Base-by-base conservation (phyloP, 768 basidiomycete species). In the Phaeolepiota aurea region DNA sequence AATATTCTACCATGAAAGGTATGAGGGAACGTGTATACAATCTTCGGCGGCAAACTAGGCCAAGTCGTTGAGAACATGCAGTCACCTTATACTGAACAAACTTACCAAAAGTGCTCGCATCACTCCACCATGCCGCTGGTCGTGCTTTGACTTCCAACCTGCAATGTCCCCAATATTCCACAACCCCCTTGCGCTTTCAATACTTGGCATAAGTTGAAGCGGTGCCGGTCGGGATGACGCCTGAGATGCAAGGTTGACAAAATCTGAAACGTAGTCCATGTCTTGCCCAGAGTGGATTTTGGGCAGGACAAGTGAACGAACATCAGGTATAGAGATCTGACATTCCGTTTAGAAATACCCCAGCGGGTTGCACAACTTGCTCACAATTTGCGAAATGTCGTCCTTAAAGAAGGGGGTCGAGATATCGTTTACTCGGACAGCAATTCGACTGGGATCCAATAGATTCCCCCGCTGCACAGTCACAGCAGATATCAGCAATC, bases 21-120 rank as follows among this genome's bases (percentile, higher is more conserved):
- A 36, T 16, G 20, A n/a, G 31, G 13, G 47, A 42, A n/a, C 21
- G 38, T 49, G 32, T 20, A 34, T 58, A 91, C 89, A 94, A 52
- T 97, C 92, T 65, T 97, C 92, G 15, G 91, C 88, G 2, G 88
- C 92, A 57, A 96, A 97, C 92, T 94, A 49, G 16, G n/a, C 11
- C 5, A 21, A 16, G n/a, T 42, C 7, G 23, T n/a, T n/a, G n/a
- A 34, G n/a, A 28, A 37, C 10, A 2, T 33, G 14, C 16, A 10
- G 4, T 15, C 28, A 37, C 14, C 45, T n/a, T n/a, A n/a, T n/a
- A n/a, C n/a, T n/a, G n/a, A 16, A 32, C 23, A 39, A 20, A 63
- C 82, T 42, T 54, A 83, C 85, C 54, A 91, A 62, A 35, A 92
- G 63, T 5, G 80, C 83, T 37, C 62, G 69, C 38, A 93, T 52